Conservation (phyloP, 495 filamentous ascomycete genomes). For the Halenospora varia region DNA sequence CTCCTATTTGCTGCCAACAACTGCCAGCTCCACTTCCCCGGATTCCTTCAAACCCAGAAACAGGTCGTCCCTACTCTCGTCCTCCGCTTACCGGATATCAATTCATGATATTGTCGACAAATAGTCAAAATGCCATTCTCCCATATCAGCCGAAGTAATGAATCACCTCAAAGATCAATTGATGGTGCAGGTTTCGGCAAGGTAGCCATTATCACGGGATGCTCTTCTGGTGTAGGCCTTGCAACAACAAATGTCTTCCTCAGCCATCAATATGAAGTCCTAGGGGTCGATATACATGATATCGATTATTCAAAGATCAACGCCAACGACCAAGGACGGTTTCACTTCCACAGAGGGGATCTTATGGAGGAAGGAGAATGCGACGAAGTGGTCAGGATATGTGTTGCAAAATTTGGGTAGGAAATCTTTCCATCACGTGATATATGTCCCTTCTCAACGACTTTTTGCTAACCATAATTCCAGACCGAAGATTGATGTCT, state of each 20-base stretch:
- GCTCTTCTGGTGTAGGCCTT: constrained; percentile 38
- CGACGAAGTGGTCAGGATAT: constrained; percentile 30
- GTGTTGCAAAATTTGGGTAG: constrained; percentile 29
- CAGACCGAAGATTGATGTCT: constrained; percentile 28
- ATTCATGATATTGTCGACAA: background rate
- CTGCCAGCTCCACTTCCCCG: background rate
- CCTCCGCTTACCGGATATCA: no score
- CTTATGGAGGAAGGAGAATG: constrained; percentile 23
- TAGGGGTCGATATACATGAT: constrained; percentile 32
- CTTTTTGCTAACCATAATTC: background rate
- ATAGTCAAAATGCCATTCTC: background rate
- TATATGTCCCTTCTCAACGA: background rate
- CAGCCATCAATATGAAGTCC: constrained; percentile 32
- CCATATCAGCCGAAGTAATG: background rate
- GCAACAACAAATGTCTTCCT: constrained; percentile 35
- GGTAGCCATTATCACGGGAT: constrained; percentile 37
- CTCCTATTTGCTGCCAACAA: background rate
- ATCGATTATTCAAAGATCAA: constrained; percentile 29
- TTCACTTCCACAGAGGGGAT: constrained; percentile 33
- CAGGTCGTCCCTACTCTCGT: no score
- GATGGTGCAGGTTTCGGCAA: constrained; percentile 19
- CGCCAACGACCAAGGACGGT: constrained; percentile 25
- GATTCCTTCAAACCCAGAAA: no score
- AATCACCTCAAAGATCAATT: background rate
- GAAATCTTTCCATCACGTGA: constrained; percentile 2